phyloP scores from a whole-genome alignment of 495 filamentous ascomycete genomes.

The Chaetomium fimeti region DNA sequence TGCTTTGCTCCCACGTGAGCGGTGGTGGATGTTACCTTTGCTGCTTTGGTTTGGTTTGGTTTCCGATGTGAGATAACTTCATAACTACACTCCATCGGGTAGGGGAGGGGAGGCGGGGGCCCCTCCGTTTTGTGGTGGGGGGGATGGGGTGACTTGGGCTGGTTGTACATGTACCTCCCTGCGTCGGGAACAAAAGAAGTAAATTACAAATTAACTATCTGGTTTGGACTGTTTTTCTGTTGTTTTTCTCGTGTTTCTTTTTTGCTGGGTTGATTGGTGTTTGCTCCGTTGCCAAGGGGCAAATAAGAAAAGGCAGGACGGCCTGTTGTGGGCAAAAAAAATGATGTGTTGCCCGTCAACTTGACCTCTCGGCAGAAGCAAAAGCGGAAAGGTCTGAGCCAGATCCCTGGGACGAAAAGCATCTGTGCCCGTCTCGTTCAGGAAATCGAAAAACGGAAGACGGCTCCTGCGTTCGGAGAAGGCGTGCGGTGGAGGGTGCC shows the following conservation, averaged over 20 bases:
- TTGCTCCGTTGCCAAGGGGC: not conserved
- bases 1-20: too few relatives aligned
- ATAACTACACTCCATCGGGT: not conserved
- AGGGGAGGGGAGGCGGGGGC: not conserved
- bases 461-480: not conserved
- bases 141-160: not conserved
- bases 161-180: not conserved
- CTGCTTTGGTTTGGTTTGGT: too few relatives aligned
- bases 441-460: not conserved
- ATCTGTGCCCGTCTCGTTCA: not conserved
- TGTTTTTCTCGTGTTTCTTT: constrained; percentile 4
- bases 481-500: not conserved
- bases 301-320: not conserved
- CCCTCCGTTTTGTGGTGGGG: not conserved
- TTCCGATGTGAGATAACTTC: too few relatives aligned
- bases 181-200: not conserved
- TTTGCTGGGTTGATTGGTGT: constrained; percentile 10
- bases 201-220: not conserved
- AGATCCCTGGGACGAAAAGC: not conserved
- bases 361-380: not conserved
- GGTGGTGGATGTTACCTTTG: too few relatives aligned
- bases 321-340: not conserved
- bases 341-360: not conserved
- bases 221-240: too few relatives aligned
- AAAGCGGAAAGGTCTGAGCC: not conserved